Base-by-base conservation (phyloP, 345 rosid species). In the Gossypioides kirkii region DNA sequence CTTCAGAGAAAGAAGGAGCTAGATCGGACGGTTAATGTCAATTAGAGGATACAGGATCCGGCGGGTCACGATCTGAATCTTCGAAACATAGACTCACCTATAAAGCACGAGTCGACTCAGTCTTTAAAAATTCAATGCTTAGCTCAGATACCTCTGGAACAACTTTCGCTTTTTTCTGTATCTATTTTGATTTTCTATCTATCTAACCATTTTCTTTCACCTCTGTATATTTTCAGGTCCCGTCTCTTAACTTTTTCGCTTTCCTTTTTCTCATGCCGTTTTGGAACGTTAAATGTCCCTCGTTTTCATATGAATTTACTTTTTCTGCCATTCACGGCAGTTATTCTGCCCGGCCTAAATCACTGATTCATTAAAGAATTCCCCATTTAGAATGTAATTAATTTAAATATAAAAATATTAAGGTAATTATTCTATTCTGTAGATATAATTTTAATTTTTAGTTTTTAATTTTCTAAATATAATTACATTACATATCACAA, bases 61-160 rank as follows among this genome's bases (percentile, higher is more conserved):
- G 52, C 80, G 76, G 78, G 79, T 76, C 72, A 69, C 78, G 82
- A 73, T 77, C 47, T 56, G 25, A 18, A 83, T 72, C 61, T 74
- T 69, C 81, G 80, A 80, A 77, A 60, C 71, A 55, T 77, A 54
- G 75, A 83, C 83, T 60, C 55, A 66, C 62, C 41, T 12, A 61
- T 72, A n/a, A 16, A 12, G 25, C 28, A 42, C 41, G 74, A 70
- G 79, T 74, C 73, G 56, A 77, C 79, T 75, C 83, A 79, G 61
- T 60, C 58, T 20, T 14, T 45, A 42, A 32, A 20, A 32, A 32
- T 55, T 69, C 16, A 12, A 3, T 25, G 62, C 62, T 58, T 25
- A 12, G 25, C 62, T 25, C 36, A 58, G 62, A 58, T 80, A 80
- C 82, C 72, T 70, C 76, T 60, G 8, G 8, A 55, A 22, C 41